Base-by-base conservation (phyloP, 169 alveolate species). In the Eimeria acervulina region DNA sequence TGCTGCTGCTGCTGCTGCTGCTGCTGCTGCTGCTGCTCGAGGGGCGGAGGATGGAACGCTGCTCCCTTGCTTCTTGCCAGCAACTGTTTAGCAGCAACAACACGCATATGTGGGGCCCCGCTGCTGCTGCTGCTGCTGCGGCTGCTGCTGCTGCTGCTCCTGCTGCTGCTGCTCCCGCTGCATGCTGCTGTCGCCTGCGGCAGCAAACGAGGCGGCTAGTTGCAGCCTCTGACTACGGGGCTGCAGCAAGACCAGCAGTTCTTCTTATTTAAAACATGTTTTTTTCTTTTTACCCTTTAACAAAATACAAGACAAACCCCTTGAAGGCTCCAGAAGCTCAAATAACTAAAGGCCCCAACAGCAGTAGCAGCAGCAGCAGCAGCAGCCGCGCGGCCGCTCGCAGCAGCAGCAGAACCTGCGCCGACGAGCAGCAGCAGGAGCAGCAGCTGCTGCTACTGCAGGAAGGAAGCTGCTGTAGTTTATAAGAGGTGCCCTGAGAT, bases 101-200 rank as follows among this genome's bases (percentile, higher is more conserved):
- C 80, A 68, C 42, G 80, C 80, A 68, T 2, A 68, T 68, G 80
- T 68, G 80, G 80, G 26, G 13, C 80, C 40, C 80, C 66, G 55
- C 66, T 19, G 66, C 66, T 55, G 66, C 66, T 55, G 66, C 26
- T 7, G 66, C 26, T 55, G 26, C 26, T 55, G 66, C 66, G 2
- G 66, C 66, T 13, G 66, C 66, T 13, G 66, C 66, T 0, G 80
- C 80, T 12, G 80, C 44, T 12, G 38, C 42, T 68, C 44, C 80
- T 68, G 80, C 13, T 33, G 44, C 23, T 28, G 80, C 42, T 68
- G 80, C 47, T 68, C n/a, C 23, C 28, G 80, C 80, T 33, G 80
- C 80, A 10, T 28, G 47, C n/a, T 68, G 40, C 38, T 28, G 80
- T 68, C 80, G 80, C 40, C 80, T 68, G 80, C 40, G 80, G 23